These are phyloP conservation scores for Aspergillus heteromorphus DNA, from an alignment of 495 filamentous ascomycete genomes.

Conservation along the genomic window DNA sequence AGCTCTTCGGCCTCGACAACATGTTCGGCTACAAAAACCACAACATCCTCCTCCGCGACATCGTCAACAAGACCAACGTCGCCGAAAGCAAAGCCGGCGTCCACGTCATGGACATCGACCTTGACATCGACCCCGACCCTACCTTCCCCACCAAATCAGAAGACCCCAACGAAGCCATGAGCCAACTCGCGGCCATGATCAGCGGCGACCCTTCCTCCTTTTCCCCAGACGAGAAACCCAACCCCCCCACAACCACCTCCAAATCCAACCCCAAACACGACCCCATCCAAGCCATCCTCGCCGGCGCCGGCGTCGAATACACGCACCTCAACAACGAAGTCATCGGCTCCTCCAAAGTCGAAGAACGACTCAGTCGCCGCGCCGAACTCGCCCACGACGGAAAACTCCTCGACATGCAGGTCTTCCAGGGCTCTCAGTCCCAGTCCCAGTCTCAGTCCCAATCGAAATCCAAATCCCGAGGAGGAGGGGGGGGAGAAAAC, in stretches of 20 bases:
- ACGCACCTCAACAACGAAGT: constrained; percentile 97
- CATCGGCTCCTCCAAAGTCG: constrained; percentile 79
- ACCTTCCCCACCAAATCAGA: constrained; percentile 8
- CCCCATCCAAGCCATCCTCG: constrained; percentile 82
- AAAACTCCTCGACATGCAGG: constrained; percentile 35
- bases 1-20: constrained; percentile 88
- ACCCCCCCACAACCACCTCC: background rate
- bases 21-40: constrained; percentile 80
- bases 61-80: constrained; percentile 96
- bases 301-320: constrained; percentile 86
- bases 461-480: too few species aligned
- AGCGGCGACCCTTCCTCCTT: constrained; percentile 43
- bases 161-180: constrained; percentile 59
- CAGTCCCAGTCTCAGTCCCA: constrained; percentile 6
- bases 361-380: constrained; percentile 69
- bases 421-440: constrained; percentile 42
- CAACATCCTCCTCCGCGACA: constrained; percentile 76
- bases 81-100: constrained; percentile 89
- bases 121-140: constrained; percentile 46
- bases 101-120: constrained; percentile 66
- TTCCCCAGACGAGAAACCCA: constrained; percentile 10
- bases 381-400: constrained; percentile 60
- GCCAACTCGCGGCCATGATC: constrained; percentile 68
- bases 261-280: constrained; percentile 47
- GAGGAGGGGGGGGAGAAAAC: background rate